Base-by-base conservation (phyloP, 2,329 filamentous ascomycete species). In the Bipolaris oryzae region DNA sequence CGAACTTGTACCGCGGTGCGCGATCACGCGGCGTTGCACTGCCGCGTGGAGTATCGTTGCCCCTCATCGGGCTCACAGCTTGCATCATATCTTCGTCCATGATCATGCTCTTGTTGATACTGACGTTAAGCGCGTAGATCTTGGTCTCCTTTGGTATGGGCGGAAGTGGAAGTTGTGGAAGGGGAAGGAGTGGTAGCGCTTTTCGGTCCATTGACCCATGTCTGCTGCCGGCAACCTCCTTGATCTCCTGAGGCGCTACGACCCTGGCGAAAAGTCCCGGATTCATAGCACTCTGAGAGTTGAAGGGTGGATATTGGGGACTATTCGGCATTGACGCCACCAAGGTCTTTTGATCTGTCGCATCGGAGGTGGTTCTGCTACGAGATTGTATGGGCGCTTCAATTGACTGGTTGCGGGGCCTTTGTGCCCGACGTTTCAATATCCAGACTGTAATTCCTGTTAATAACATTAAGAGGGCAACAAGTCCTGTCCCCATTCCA, bases 41-140 rank as follows among this genome's bases (percentile, higher is more conserved):
- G 9, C 56, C 53, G 7, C 58, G 50, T n/a, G 52, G 50, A 43
- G 63, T 55, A 35, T 57, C 57, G 41, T 56, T 53, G 25, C 55
- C 45, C 43, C 51, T 62, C 31, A 59, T 23, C 21, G 58, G 34
- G 45, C 50, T 61, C 10, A 61, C 63, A 20, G 60, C 59, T n/a
- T 58, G 59, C 47, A 65, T 66, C 57, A 63, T 61, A 18, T 63
- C 55, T 21, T 70, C 66, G 25, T 70, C 67, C 28, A 70, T 67
- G 1, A 70, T 66, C 62, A 67, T 70, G 56, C 67, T 70, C 50
- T 70, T 70, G 46, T 68, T 67, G 48, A 70, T 70, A 28, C 62
- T 70, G 38, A 70, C 67, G 10, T 70, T 70, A 25, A 70, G 55
- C 3, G 67, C 64, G 45, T 68, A 69, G 13, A 56, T 51, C 43